phyloP scores from a whole-genome alignment of 192 early-diverging fungal species.

The Backusella luteola region DNA sequence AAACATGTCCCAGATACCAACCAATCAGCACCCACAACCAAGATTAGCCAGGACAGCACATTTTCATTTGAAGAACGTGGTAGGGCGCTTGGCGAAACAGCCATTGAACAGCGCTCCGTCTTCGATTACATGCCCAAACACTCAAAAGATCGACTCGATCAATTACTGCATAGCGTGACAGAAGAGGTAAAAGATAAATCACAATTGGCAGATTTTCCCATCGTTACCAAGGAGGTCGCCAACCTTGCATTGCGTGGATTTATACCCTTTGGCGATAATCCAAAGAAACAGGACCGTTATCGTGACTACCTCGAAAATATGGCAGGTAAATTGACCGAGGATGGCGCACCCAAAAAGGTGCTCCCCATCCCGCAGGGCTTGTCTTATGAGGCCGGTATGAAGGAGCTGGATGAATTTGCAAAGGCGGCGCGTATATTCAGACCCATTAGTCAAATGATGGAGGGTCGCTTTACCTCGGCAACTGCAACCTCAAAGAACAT shows the following conservation, averaged over 20 bases:
- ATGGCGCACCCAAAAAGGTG: conserved; percentile 13
- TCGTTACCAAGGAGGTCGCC: conserved; percentile 66
- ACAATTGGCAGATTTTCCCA: conserved; percentile 36
- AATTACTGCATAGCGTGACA: conserved; percentile 43
- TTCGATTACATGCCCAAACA: conserved; percentile 67
- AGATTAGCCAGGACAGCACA: conserved; percentile 1
- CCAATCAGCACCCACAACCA: not conserved
- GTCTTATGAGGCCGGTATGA: conserved; percentile 41
- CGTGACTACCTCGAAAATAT: conserved; percentile 63
- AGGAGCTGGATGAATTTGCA: conserved; percentile 72
- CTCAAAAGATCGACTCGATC: conserved; percentile 63
- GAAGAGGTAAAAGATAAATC: conserved; percentile 27
- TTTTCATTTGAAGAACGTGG: conserved; percentile 53
- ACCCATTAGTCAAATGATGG: conserved; percentile 68
- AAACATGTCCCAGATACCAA: not conserved
- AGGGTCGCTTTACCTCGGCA: conserved; percentile 66
- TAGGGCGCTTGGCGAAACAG: conserved; percentile 68
- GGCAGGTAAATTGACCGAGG: conserved; percentile 44
- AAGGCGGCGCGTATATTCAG: conserved; percentile 76
- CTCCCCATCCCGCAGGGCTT: conserved; percentile 39
- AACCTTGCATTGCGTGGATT: conserved; percentile 71
- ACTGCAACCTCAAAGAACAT: conserved; percentile 12
- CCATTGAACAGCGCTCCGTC: conserved; percentile 65
- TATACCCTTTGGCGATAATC: conserved; percentile 73
- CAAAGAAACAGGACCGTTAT: conserved; percentile 74